Conservation (phyloP, 352 stramenopile genomes). For the Phytopythium helicoides region DNA sequence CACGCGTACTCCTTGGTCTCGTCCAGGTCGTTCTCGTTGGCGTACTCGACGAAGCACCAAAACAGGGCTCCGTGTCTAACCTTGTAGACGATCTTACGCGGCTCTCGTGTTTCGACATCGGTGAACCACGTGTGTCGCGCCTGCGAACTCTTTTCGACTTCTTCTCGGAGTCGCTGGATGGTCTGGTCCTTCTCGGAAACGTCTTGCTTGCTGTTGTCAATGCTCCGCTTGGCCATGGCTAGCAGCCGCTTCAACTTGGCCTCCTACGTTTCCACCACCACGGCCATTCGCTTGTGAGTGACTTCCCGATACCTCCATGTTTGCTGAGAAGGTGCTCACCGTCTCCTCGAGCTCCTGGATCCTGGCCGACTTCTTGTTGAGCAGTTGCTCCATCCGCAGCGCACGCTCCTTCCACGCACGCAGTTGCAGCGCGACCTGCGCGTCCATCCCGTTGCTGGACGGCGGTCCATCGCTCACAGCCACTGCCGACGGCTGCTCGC, state of each 20-base stretch:
- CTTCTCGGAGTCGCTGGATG: slow-evolving; percentile 44
- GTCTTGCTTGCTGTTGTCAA: slow-evolving; percentile 88
- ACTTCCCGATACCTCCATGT: too few species aligned
- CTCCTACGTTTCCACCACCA: slow-evolving; percentile 29
- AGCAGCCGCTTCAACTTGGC: slow-evolving; percentile 80
- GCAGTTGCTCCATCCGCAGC: slow-evolving; percentile 52
- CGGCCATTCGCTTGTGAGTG: too few species aligned
- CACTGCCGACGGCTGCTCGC: not conserved
- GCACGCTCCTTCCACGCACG: slow-evolving; percentile 60
- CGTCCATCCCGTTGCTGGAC: slow-evolving; percentile 14
- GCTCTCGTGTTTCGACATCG: slow-evolving; percentile 46
- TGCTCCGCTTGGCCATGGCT: slow-evolving; percentile 86
- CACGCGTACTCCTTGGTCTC: slow-evolving; percentile 66
- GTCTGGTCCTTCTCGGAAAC: slow-evolving; percentile 58
- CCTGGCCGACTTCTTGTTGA: slow-evolving; percentile 67
- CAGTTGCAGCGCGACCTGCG: slow-evolving; percentile 31
- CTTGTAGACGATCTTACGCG: slow-evolving; percentile 65
- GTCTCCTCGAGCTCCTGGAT: slow-evolving; percentile 81
- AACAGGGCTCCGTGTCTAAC: slow-evolving; percentile 52
- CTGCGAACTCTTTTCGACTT: slow-evolving; percentile 41
- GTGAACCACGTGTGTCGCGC: slow-evolving; percentile 47
- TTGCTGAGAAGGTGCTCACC: too few species aligned
- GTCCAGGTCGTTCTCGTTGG: slow-evolving; percentile 61
- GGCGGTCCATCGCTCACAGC: not conserved
- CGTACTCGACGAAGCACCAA: slow-evolving; percentile 86